Base-by-base conservation (phyloP, 2,329 filamentous ascomycete genomes). In the Claviceps monticola region DNA sequence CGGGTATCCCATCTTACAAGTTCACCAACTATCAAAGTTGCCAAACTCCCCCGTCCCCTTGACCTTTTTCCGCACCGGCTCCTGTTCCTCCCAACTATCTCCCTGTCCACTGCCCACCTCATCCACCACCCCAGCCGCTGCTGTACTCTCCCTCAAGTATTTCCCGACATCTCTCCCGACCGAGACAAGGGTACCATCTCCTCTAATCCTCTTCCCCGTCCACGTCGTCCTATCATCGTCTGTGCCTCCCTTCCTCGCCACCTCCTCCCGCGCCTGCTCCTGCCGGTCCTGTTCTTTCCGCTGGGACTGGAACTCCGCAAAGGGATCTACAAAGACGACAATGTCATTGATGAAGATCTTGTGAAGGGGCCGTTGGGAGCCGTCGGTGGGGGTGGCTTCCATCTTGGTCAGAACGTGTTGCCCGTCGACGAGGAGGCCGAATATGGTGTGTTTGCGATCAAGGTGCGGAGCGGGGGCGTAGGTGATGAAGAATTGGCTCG, bases 391-490 rank as follows among this genome's bases (percentile, higher is more conserved):
- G 16, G 83, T 80, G 11, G 78, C 78, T 68, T 98, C 93, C 69
- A 98, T 81, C 53, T 79, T 79, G 55, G 78, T 75, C 14, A 98
- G 72, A 0, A 84, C 79, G 45, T 86, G 80, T 51, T 83, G 61
- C 0, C 86, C 91, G 29, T 85, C 87, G 1, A 94, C 84, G 0
- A 97, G 81, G 39, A 82, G 81, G 2, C 84, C 93, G 61, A 98
- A 98, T 42, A 98, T 86, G n/a, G 93, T 97, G 68, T 98, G 93
- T 64, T 98, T 98, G 54, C 84, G 79, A 67, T 98, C 88, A 1
- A 98, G 77, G 69, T 98, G 93, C 56, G 85, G 83, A 0, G 84
- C 80, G 1, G 86, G 75, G 49, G 88, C 83, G 67, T 98, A 98
- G 0, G 85, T 87, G 63, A 98, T 86, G 73, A 97, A 98, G 64